Evolutionary conservation across 495 filamentous ascomycete genomes (phyloP).

Genomic region (Podospora conica): DNA sequence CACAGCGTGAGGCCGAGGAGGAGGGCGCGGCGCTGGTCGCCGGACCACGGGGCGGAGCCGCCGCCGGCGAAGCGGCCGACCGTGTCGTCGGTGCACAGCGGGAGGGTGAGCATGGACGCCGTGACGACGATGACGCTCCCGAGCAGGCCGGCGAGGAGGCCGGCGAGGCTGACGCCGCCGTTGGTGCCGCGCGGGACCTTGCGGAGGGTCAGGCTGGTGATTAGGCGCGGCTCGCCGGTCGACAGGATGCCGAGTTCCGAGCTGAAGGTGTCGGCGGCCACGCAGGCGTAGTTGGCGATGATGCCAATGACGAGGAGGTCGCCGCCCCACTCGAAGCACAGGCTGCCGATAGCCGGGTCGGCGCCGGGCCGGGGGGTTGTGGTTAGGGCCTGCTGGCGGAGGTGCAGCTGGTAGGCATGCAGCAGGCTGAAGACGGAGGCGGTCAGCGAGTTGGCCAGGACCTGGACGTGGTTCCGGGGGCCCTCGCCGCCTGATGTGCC

Average conservation of each 20-base stretch:
- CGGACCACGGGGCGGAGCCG: conserved; percentile 34
- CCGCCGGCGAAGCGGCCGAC: conserved; percentile 29
- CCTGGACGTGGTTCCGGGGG: conserved; percentile 78
- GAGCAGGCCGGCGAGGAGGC: conserved; percentile 64
- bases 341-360: conserved; percentile 23
- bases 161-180: conserved; percentile 73
- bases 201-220: conserved; percentile 69
- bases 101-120: conserved; percentile 58
- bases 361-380: conserved; percentile 10
- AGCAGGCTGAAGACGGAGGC: conserved; percentile 68
- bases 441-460: conserved; percentile 79
- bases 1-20: conserved; percentile 58
- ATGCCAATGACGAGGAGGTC: conserved; percentile 54
- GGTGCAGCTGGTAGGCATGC: conserved; percentile 58
- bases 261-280: conserved; percentile 88
- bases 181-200: conserved; percentile 87
- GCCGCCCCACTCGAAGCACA: conserved; percentile 46
- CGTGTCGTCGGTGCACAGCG: conserved; percentile 53
- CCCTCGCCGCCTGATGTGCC: conserved; percentile 72
- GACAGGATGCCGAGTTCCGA: conserved; percentile 93
- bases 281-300: conserved; percentile 78
- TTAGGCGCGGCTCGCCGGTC: conserved; percentile 67
- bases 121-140: conserved; percentile 69
- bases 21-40: conserved; percentile 47
- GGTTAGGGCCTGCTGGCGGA: conserved; percentile 30